Evolutionary conservation across 176 grass and related monocot genomes (phyloP), one percentile per base, ranked within the genome.

Genomic region (Eleusine indica): DNA sequence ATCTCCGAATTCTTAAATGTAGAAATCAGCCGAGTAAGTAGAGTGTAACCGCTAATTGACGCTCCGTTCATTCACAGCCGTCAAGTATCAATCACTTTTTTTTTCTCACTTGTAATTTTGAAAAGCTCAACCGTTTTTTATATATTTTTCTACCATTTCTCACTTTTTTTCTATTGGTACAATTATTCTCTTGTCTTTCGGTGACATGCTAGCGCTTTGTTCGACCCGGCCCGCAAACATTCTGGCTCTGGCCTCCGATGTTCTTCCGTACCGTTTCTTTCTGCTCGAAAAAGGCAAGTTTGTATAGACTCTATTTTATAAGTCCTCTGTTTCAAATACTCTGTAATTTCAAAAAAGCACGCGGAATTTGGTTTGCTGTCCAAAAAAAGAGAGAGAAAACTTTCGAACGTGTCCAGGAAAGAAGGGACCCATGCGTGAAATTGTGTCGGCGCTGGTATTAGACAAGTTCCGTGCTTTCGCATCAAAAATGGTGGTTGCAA

Each of bases 1-100:
- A 82, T 89, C 83, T 66, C 57, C 11, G 14, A 52, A 80, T 61
- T 85, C 15, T 17, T 40, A 84, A 13, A 14, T 73, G 66, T n/a
- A 10, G 29, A 58, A 78, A 78, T 51, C 66, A 51, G 38, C 48
- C 28, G 69, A 42, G 41, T 38, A 49, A 80, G 62, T 67, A 42
- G 35, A 80, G 62, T 67, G 61, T 7, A 37, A 37, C 77, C 29
- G 62, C 62, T 22, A 80, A 67, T 64, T 47, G 77, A 52, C 29
- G 29, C 4, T 19, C 35, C 29, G 4, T 15, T 38, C 29, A 68
- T 1, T 21, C 1, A 39, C 77, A 38, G 63, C 42, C 64, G 46
- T 52, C 19, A 5, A 53, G 25, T 76, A 22, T 9, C 7, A 58
- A 41, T 41, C 9, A 0, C 18, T 40, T 58, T 4, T 12, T 16